Evolutionary conservation across 768 basidiomycete species (phyloP).

Genomic region (Pleurotus eryngii): DNA sequence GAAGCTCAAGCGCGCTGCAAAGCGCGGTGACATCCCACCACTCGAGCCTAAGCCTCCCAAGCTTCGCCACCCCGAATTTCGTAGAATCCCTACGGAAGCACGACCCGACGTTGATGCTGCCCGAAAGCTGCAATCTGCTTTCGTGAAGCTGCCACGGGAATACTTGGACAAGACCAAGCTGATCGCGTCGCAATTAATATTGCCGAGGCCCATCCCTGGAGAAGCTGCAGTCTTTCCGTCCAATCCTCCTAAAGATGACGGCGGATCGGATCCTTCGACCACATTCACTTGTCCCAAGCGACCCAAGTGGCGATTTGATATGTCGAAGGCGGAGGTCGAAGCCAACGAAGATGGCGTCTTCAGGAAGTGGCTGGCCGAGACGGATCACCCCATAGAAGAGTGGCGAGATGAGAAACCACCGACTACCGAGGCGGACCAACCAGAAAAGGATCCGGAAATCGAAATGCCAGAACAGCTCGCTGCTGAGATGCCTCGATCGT

Average conservation of each 20-base stretch:
- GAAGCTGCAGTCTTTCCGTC: slow-evolving; percentile 32
- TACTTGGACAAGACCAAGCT: slow-evolving; percentile 61
- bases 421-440: slow-evolving; percentile 8
- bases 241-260: slow-evolving; percentile 1
- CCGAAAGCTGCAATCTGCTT: slow-evolving; percentile 64
- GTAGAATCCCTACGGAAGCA: slow-evolving; percentile 25
- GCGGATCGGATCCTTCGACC: slow-evolving; percentile 2
- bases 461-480: not conserved
- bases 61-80: slow-evolving; percentile 22
- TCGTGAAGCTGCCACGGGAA: slow-evolving; percentile 53
- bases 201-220: slow-evolving; percentile 54
- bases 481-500: slow-evolving; percentile 51
- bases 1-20: slow-evolving; percentile 78
- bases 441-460: too few relatives aligned
- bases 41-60: slow-evolving; percentile 31
- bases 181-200: slow-evolving; percentile 49
- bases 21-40: slow-evolving; percentile 66
- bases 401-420: slow-evolving; percentile 39
- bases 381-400: slow-evolving; percentile 50
- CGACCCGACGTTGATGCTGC: slow-evolving; percentile 32
- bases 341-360: slow-evolving; percentile 85
- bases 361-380: slow-evolving; percentile 70
- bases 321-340: slow-evolving; percentile 87
- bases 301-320: slow-evolving; percentile 85
- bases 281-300: slow-evolving; percentile 55